Percentiles rank a stretch among this genome's conserved stretches.
Evolutionary conservation across 139 green algal genomes (phyloP).

Genomic region (Chlorella vulgaris): DNA sequence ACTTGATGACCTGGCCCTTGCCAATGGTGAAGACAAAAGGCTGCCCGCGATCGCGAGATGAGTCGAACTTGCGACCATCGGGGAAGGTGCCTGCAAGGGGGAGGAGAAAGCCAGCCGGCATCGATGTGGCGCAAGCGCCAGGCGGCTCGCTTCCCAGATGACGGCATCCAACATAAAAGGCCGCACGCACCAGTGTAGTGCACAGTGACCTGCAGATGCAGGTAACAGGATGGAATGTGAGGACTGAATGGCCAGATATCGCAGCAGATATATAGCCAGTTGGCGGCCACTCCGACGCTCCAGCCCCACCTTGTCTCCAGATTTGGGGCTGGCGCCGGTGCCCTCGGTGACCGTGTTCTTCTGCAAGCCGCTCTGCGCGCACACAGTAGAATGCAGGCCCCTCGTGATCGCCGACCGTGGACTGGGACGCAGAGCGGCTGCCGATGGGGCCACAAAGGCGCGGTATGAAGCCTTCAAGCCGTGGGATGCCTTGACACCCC

Average conservation of each 20-base stretch:
- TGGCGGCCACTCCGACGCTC: not conserved
- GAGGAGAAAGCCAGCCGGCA: no score
- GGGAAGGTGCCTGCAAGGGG: conserved; percentile 36
- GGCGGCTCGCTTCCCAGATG: not conserved
- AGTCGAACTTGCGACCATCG: conserved; percentile 84
- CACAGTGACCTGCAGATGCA: conserved; percentile 28
- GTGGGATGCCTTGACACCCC: no score
- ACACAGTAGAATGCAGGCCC: not conserved
- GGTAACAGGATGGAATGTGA: no score
- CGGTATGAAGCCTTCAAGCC: not conserved
- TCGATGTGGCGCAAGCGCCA: no score
- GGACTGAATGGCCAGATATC: not conserved
- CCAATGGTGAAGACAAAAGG: conserved; percentile 67
- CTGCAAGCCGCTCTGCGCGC: conserved; percentile 24
- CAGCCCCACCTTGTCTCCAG: conserved; percentile 22
- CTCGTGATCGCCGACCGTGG: not conserved
- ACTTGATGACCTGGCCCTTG: conserved; percentile 39
- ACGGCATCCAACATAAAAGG: not conserved
- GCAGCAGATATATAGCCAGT: not conserved
- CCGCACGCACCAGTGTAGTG: conserved; percentile 37
- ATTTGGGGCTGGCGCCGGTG: conserved; percentile 31
- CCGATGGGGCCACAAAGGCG: not conserved
- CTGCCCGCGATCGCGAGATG: conserved; percentile 54
- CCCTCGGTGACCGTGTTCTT: conserved; percentile 28
- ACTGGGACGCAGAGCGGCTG: not conserved